Base-by-base conservation (phyloP, 2,329 filamentous ascomycete genomes). In the Epichloe sp. region DNA sequence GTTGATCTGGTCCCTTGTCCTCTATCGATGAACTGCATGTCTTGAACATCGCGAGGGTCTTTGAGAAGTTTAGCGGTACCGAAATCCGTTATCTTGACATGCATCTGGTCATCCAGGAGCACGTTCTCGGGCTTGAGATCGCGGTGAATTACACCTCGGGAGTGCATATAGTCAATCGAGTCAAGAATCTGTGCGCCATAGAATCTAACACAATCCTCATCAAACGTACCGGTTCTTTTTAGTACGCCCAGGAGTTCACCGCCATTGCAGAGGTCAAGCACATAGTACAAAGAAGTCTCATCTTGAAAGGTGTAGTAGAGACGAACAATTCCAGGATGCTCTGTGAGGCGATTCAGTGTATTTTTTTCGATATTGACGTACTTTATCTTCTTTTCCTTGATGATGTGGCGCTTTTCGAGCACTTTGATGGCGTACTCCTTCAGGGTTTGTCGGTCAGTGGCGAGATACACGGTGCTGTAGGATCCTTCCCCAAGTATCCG, bases 321-420 rank as follows among this genome's bases (percentile, higher is more conserved):
- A 55, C 93, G 86, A 52, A 98, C 90, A 53, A 98, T 91, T 19
- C 93, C 93, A 6, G 93, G 93, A 63, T 98, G 93, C 56, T 98
- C 91, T 3, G 91, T 97, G 52, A 98, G 74, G 56, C 93, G 83
- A 64, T 98, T 98, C 51, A 98, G 75, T 0, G 93, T 97, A 69
- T 98, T 91, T 71, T 71, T 96, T 69, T 98, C 93, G 61, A 98
- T 98, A 69, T 97, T 98, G 68, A 98, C 93, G 63, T 98, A 98
- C 75, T 98, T 98, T 63, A 98, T 95, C 76, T 98, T 98, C 70
- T 95, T 97, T 71, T 98, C 93, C 69, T 97, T 98, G 75, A 98
- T 98, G 63, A 98, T 98, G 67, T 98, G 93, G 61, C 89, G 82
- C 71, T 98, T 98, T 70, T 98, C 93, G 45, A 98, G 79, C 15